phyloP scores from a whole-genome alignment of 2,329 filamentous ascomycete genomes.

The Stachybotrys chartarum region DNA sequence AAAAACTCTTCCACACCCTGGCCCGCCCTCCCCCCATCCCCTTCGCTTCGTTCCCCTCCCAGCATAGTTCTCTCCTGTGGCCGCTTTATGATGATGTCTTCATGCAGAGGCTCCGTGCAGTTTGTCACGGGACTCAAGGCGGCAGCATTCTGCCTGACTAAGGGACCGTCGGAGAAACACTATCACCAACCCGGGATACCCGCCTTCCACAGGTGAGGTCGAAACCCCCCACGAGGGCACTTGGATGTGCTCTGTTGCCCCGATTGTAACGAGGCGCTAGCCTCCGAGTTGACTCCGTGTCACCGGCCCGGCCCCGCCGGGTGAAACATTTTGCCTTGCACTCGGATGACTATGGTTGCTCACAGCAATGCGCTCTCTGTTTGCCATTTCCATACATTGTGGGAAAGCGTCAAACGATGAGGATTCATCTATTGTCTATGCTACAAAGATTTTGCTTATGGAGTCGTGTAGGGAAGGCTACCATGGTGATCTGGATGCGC shows the following conservation, averaged over 20 bases:
- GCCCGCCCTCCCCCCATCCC: too few relatives aligned
- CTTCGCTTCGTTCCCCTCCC: background rate
- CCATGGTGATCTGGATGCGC: background rate
- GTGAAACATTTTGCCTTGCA: background rate
- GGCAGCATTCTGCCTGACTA: background rate
- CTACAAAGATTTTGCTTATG: too few relatives aligned
- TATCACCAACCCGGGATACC: background rate
- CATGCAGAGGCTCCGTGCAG: background rate
- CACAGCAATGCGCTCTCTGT: too few relatives aligned
- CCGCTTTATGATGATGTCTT: background rate
- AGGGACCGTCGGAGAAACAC: background rate
- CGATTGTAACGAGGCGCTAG: background rate
- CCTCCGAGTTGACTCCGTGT: background rate
- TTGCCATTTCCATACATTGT: too few relatives aligned
- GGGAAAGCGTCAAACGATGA: too few relatives aligned
- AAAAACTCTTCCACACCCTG: background rate
- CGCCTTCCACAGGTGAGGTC: too few relatives aligned
- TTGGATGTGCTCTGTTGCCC: background rate
- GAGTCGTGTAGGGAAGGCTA: background rate
- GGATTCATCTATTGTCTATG: too few relatives aligned
- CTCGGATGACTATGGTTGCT: background rate
- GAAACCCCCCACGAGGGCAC: background rate
- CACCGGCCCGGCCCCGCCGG: background rate
- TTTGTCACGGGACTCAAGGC: background rate
- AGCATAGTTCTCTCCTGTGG: background rate